Conservation (phyloP, 2,329 filamentous ascomycete species). For the Colletotrichum sp. region DNA sequence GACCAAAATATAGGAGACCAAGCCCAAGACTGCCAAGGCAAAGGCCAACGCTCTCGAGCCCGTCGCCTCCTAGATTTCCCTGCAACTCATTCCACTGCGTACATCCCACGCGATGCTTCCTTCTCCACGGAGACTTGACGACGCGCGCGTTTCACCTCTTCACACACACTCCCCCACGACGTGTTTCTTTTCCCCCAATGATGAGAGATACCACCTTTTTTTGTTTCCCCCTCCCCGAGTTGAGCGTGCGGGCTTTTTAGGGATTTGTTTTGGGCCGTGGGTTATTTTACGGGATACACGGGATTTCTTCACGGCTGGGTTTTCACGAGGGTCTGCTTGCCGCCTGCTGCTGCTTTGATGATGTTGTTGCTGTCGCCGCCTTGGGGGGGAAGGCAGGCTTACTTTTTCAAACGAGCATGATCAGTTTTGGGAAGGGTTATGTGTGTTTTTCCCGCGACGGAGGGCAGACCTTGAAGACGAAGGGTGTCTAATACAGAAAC, state of each 20-base stretch:
- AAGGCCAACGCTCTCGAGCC: not conserved
- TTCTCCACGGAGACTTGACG: not conserved
- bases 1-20: constrained; percentile 12
- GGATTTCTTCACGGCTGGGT: not conserved
- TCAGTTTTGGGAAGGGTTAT: not conserved
- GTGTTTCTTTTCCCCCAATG: not conserved
- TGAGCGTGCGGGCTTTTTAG: not conserved
- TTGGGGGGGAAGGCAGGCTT: not conserved
- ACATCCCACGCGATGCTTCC: not conserved
- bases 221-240: not conserved
- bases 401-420: not conserved
- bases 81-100: not conserved
- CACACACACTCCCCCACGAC: not conserved
- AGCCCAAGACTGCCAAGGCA: constrained; percentile 20
- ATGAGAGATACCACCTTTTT: not conserved
- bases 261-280: not conserved
- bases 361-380: not conserved
- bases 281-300: not conserved
- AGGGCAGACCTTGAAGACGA: not conserved
- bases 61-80: not conserved
- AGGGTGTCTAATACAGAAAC: not conserved
- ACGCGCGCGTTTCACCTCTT: not conserved
- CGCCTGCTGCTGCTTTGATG: not conserved
- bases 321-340: not conserved
- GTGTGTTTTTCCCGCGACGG: not conserved